Conservation (phyloP, 805 yeast genomes). For the Candida suzukii region DNA sequence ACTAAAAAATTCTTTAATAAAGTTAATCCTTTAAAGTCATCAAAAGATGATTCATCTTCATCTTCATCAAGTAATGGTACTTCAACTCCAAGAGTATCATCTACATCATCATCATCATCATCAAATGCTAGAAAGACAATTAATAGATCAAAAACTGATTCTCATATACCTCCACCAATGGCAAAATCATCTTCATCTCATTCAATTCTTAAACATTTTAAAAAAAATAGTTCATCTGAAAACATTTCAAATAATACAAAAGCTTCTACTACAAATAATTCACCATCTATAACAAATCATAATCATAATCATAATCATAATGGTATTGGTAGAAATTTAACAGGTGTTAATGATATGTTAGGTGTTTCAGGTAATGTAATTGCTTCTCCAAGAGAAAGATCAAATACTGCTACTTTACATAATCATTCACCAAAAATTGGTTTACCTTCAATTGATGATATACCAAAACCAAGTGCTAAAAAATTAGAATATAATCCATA, state of each 20-base stretch:
- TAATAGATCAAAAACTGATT: neutral
- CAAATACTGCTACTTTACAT: neutral
- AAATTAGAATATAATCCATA: conserved; percentile 61
- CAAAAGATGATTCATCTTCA: no score
- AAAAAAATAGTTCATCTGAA: neutral
- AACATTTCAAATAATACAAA: neutral
- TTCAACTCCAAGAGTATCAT: no score
- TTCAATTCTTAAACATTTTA: conserved; percentile 5
- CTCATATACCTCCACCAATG: conserved; percentile 1
- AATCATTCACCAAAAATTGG: conserved; percentile 10
- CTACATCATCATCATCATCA: no score
- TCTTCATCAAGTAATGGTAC: no score
- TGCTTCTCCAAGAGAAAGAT: conserved; percentile 14
- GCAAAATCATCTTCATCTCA: conserved; percentile 27
- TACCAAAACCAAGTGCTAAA: conserved; percentile 10
- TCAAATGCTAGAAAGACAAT: neutral
- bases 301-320: no score
- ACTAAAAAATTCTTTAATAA: neutral
- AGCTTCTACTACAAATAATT: no score
- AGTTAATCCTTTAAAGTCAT: no score
- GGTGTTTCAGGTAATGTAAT: conserved; percentile 17
- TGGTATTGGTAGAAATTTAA: neutral
- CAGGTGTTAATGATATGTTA: conserved; percentile 9
- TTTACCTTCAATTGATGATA: conserved; percentile 23
- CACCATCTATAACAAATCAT: neutral